These are phyloP conservation scores for Diaporthe citriasiana DNA, from an alignment of 2,329 filamentous ascomycete species.

Conservation along the genomic window DNA sequence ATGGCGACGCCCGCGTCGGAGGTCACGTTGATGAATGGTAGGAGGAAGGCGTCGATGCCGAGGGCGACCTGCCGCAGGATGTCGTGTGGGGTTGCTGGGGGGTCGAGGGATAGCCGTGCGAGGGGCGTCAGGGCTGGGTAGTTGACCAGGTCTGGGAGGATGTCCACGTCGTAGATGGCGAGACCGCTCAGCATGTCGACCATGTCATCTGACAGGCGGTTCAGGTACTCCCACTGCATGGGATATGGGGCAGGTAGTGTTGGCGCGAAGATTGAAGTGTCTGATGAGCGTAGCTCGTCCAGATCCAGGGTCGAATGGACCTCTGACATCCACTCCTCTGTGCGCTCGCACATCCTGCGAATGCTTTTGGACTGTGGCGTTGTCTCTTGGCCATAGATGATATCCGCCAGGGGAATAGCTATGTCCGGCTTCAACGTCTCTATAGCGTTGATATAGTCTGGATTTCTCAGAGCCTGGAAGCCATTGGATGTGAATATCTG, in stretches of 20 bases:
- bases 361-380: slow-evolving; percentile 78
- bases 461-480: slow-evolving; percentile 78
- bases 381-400: slow-evolving; percentile 59
- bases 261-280: slow-evolving; percentile 69
- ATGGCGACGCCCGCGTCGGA: slow-evolving; percentile 91
- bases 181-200: slow-evolving; percentile 73
- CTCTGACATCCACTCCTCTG: slow-evolving; percentile 83
- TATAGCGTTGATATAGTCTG: slow-evolving; percentile 77
- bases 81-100: slow-evolving; percentile 79
- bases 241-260: slow-evolving; percentile 82
- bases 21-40: slow-evolving; percentile 80
- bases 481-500: slow-evolving; percentile 89
- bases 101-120: slow-evolving; percentile 81
- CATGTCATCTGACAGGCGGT: slow-evolving; percentile 76
- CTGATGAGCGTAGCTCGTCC: slow-evolving; percentile 45
- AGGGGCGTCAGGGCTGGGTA: slow-evolving; percentile 69
- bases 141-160: slow-evolving; percentile 75
- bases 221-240: slow-evolving; percentile 84
- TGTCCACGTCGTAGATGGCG: slow-evolving; percentile 81
- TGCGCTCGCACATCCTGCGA: slow-evolving; percentile 87
- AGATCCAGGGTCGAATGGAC: slow-evolving; percentile 66
- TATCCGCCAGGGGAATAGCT: slow-evolving; percentile 82
- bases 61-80: slow-evolving; percentile 81
- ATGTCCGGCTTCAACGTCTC: slow-evolving; percentile 83
- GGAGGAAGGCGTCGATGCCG: slow-evolving; percentile 84